phyloP scores from a whole-genome alignment of 2,329 filamentous ascomycete genomes.

The Pezicula radicicola region DNA sequence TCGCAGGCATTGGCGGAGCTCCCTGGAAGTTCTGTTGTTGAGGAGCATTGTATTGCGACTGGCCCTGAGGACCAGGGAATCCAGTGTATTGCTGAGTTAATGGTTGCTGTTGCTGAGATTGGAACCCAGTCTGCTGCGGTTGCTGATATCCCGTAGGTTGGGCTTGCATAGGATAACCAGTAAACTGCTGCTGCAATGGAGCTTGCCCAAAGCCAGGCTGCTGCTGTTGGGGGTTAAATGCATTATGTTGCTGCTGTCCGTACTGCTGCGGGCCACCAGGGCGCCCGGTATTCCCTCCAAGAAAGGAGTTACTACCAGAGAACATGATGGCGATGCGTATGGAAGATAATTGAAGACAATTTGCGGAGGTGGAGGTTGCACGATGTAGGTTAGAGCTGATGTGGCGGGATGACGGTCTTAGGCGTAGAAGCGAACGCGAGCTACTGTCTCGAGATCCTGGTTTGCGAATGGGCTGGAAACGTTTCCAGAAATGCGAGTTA shows the following conservation, averaged over 20 bases:
- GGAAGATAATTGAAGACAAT: conserved; percentile 8
- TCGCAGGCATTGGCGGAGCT: conserved; percentile 29
- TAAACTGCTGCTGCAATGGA: conserved; percentile 27
- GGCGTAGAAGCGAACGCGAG: no score
- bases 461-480: no score
- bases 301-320: conserved; percentile 81
- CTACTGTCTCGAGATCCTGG: no score
- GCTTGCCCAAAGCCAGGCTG: conserved; percentile 31
- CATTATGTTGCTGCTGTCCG: conserved; percentile 29
- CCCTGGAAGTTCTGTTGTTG: conserved; percentile 38
- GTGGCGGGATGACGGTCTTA: no score
- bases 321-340: conserved; percentile 61
- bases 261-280: conserved; percentile 65
- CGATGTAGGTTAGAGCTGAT: not conserved
- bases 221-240: conserved; percentile 30
- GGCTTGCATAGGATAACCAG: conserved; percentile 27
- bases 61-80: conserved; percentile 44
- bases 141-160: conserved; percentile 37
- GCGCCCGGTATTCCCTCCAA: conserved; percentile 75
- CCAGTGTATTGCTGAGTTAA: conserved; percentile 59
- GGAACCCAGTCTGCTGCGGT: conserved; percentile 59
- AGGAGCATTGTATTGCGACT: conserved; percentile 40
- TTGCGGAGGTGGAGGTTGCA: conserved; percentile 5
- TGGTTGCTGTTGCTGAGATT: conserved; percentile 40
- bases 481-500: no score